Conservation (phyloP, 2,329 filamentous ascomycete species). For the Calonectria naviculata region DNA sequence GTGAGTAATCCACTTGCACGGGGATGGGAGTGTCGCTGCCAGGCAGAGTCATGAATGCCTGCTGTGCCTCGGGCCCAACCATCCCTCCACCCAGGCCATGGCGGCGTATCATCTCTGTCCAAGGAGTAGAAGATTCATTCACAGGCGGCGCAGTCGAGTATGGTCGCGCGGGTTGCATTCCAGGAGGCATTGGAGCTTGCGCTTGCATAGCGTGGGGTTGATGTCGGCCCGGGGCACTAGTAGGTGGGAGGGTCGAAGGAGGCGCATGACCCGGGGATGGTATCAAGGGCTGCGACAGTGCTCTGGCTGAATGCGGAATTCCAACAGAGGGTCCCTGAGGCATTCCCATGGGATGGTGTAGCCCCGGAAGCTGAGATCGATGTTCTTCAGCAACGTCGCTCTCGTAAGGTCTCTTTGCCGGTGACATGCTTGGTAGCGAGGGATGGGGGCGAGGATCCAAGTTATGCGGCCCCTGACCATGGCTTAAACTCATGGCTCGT, state of each 20-base stretch:
- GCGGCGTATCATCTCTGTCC: slow-evolving; percentile 48
- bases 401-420: slow-evolving; percentile 48
- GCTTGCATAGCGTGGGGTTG: slow-evolving; percentile 30
- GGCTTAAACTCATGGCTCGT: slow-evolving; percentile 43
- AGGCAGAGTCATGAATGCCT: slow-evolving; percentile 52
- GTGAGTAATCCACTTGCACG: slow-evolving; percentile 82
- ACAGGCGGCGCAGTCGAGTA: slow-evolving; percentile 32
- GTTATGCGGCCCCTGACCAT: slow-evolving; percentile 34
- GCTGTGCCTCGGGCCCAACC: slow-evolving; percentile 47
- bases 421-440: slow-evolving; percentile 35
- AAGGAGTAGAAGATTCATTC: slow-evolving; percentile 39
- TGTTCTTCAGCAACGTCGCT: slow-evolving; percentile 39
- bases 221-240: slow-evolving; percentile 28
- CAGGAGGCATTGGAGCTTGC: slow-evolving; percentile 35
- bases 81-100: slow-evolving; percentile 40
- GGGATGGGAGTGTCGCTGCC: slow-evolving; percentile 56
- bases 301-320: slow-evolving; percentile 44
- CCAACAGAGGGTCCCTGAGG: slow-evolving; percentile 32
- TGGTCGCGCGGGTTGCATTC: slow-evolving; percentile 32
- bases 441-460: slow-evolving; percentile 35
- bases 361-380: slow-evolving; percentile 37
- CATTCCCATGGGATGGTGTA: slow-evolving; percentile 40
- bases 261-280: slow-evolving; percentile 39
- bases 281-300: slow-evolving; percentile 50
- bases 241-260: slow-evolving; percentile 33